Evolutionary conservation across 768 basidiomycete genomes (phyloP).

Genomic region (Boletus rubescentipes): DNA sequence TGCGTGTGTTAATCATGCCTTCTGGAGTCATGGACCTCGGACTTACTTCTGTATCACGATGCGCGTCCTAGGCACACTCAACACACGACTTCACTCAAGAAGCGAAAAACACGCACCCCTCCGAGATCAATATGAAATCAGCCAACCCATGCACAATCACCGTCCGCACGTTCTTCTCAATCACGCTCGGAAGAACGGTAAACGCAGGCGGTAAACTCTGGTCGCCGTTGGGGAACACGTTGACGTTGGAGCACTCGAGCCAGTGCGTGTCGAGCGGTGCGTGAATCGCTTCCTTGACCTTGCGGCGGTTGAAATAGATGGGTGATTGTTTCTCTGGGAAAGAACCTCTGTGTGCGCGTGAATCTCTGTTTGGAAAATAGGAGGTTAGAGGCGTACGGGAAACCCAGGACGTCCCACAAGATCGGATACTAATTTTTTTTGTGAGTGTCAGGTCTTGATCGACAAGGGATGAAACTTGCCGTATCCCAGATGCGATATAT

Average conservation of each 20-base stretch:
- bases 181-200: constrained; percentile 68
- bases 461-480: constrained; percentile 22
- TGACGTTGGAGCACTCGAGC: constrained; percentile 57
- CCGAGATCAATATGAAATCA: constrained; percentile 71
- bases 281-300: constrained; percentile 67
- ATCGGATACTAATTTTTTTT: constrained; percentile 46
- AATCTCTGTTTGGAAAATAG: neutral
- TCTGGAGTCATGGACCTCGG: neutral
- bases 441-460: neutral
- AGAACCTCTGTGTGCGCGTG: constrained; percentile 43
- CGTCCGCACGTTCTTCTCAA: constrained; percentile 67
- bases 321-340: constrained; percentile 57
- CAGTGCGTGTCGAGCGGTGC: constrained; percentile 62
- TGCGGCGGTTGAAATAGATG: constrained; percentile 65
- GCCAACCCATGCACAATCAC: constrained; percentile 73
- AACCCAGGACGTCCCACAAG: constrained; percentile 80
- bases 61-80: constrained; percentile 52
- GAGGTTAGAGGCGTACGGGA: constrained; percentile 49
- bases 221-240: constrained; percentile 66
- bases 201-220: constrained; percentile 59
- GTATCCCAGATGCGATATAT: constrained; percentile 78
- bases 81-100: too few relatives aligned
- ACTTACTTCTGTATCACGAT: constrained; percentile 66
- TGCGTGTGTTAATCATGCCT: neutral
- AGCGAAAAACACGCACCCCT: constrained; percentile 57